These are phyloP conservation scores for Stentor roeselii DNA, from an alignment of 73 alveolate species.

Conservation along the genomic window DNA sequence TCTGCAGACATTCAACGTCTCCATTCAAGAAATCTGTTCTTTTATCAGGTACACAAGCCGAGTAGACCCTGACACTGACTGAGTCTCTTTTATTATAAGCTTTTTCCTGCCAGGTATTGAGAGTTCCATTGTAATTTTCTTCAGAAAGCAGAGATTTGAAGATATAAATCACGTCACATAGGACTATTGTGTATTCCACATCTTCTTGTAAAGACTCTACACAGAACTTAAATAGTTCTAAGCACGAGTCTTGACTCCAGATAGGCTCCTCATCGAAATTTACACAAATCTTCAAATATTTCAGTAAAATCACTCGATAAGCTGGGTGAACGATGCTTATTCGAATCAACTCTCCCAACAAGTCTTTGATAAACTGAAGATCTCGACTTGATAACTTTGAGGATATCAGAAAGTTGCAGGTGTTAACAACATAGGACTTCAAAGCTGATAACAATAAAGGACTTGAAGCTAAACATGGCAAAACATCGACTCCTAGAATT, in stretches of 20 bases:
- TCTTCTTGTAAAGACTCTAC: not conserved
- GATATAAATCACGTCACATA: not conserved
- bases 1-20: not conserved
- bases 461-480: not conserved
- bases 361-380: not conserved
- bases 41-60: not conserved
- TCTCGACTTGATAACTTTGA: not conserved
- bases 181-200: not conserved
- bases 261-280: not conserved
- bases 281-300: not conserved
- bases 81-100: not conserved
- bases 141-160: not conserved
- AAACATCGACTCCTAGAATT: not conserved
- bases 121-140: not conserved
- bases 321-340: not conserved
- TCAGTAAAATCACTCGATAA: not conserved
- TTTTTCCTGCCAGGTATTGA: not conserved
- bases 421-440: not conserved
- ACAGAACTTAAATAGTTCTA: not conserved
- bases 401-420: not conserved
- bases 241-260: not conserved
- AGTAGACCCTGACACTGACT: not conserved
- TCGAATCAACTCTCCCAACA: not conserved
- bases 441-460: not conserved
- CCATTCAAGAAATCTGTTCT: no score